phyloP scores from a whole-genome alignment of 805 yeast genomes.

The Metschnikowia drakensbergensis region DNA sequence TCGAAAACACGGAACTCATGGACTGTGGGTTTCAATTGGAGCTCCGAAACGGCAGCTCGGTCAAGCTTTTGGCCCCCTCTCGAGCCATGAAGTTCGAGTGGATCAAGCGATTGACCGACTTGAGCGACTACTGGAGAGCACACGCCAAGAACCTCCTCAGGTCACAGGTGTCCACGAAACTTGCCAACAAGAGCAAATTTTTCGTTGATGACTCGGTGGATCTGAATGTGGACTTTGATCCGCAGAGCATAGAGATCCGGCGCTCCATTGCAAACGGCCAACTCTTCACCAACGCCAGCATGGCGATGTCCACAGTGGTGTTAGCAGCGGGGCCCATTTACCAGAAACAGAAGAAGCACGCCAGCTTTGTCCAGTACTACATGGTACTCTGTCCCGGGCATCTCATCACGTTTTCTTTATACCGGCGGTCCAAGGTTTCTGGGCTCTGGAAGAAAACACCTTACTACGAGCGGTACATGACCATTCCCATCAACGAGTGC shows the following conservation, averaged over 20 bases:
- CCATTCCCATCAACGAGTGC: conserved; percentile 62
- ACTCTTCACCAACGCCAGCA: conserved; percentile 52
- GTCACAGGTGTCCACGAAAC: conserved; percentile 34
- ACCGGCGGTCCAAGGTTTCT: conserved; percentile 44
- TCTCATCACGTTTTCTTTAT: conserved; percentile 53
- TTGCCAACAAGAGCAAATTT: conserved; percentile 43
- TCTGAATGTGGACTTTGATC: conserved; percentile 44
- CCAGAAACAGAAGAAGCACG: conserved; percentile 65
- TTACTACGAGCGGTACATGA: conserved; percentile 49
- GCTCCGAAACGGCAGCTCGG: conserved; percentile 41
- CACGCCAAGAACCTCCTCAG: conserved; percentile 40
- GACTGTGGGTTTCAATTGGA: conserved; percentile 54
- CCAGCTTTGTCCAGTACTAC: conserved; percentile 57
- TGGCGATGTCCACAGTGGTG: conserved; percentile 58
- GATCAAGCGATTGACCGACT: conserved; percentile 48
- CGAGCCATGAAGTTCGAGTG: conserved; percentile 54
- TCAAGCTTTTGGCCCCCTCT: conserved; percentile 57
- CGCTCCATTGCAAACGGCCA: conserved; percentile 48
- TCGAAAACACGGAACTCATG: conserved; percentile 27
- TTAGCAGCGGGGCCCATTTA: conserved; percentile 64
- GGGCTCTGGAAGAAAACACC: conserved; percentile 43
- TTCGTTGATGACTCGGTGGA: conserved; percentile 56
- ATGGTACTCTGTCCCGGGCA: conserved; percentile 70
- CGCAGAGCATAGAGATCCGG: conserved; percentile 15
- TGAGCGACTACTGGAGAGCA: conserved; percentile 55